phyloP scores from a whole-genome alignment of 2,329 filamentous ascomycete species.

The Bretziella fagacearum region DNA sequence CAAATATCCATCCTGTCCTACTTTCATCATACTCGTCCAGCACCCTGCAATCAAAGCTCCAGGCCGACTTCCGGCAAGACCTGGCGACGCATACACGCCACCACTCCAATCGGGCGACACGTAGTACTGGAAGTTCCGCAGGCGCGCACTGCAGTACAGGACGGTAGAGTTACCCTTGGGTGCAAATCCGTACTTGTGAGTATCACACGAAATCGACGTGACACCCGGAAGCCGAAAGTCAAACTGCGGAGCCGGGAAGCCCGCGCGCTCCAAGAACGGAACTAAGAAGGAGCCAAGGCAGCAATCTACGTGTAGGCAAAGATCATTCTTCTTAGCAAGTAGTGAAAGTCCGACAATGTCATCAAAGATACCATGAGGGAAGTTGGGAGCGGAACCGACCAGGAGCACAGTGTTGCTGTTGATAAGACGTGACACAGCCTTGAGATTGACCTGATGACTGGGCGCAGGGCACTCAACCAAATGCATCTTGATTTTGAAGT shows the following conservation, averaged over 20 bases:
- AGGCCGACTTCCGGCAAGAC: constrained; percentile 77
- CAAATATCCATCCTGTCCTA: constrained; percentile 78
- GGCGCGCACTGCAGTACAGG: constrained; percentile 64
- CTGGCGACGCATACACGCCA: constrained; percentile 87
- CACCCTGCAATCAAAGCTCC: constrained; percentile 90
- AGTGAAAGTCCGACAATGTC: constrained; percentile 75
- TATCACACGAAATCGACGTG: constrained; percentile 89
- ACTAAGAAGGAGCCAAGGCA: constrained; percentile 92
- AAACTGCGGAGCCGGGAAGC: constrained; percentile 74
- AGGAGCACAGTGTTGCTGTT: constrained; percentile 89
- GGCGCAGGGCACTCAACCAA: constrained; percentile 76
- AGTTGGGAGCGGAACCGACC: constrained; percentile 91
- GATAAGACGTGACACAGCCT: constrained; percentile 64
- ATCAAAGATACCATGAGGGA: constrained; percentile 95
- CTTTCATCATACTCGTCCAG: constrained; percentile 80
- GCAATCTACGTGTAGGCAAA: constrained; percentile 93
- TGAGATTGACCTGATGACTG: constrained; percentile 65
- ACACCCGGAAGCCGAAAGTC: constrained; percentile 92
- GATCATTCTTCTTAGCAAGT: constrained; percentile 58
- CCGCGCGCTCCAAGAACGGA: constrained; percentile 80
- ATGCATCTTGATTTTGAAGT: constrained; percentile 94
- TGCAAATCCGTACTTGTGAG: constrained; percentile 97
- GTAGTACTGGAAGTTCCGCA: constrained; percentile 90
- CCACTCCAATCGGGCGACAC: constrained; percentile 89
- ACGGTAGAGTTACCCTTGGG: constrained; percentile 93